These are phyloP conservation scores for Limonium bicolor DNA, from an alignment of 148 eudicot species.

Conservation along the genomic window DNA sequence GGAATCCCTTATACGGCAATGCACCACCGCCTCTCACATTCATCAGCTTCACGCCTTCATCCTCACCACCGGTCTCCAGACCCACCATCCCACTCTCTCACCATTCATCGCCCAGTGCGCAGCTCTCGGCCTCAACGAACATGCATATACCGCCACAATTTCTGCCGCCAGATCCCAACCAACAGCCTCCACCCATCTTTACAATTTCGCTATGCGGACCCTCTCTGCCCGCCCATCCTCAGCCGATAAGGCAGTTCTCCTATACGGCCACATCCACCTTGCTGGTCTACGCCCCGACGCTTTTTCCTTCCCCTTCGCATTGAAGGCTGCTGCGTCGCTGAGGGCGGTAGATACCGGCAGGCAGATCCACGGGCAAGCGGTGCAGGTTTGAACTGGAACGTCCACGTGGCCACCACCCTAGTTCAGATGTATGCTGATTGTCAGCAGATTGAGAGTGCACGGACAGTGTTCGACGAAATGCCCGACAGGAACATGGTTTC, in stretches of 20 bases:
- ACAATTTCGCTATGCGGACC: slow-evolving; percentile 30
- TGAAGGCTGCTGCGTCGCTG: slow-evolving; percentile 28
- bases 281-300: slow-evolving; percentile 24
- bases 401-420: slow-evolving; percentile 21
- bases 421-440: slow-evolving; percentile 23
- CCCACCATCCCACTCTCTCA: slow-evolving; percentile 15
- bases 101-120: slow-evolving; percentile 22
- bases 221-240: slow-evolving; percentile 15
- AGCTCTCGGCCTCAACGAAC: slow-evolving; percentile 9
- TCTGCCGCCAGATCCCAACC: slow-evolving; percentile 7
- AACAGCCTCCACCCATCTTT: slow-evolving; percentile 15
- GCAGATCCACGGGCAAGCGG: slow-evolving; percentile 33
- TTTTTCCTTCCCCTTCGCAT: slow-evolving; percentile 29
- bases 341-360: slow-evolving; percentile 12
- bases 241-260: slow-evolving; percentile 16
- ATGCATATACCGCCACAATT: slow-evolving; percentile 13
- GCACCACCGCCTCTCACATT: slow-evolving; percentile 14
- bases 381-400: slow-evolving; percentile 18
- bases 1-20: slow-evolving; percentile 8
- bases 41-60: slow-evolving; percentile 22
- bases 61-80: slow-evolving; percentile 10
- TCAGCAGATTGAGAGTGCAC: slow-evolving; percentile 16
- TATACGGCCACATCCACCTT: slow-evolving; percentile 15
- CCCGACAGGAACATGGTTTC: slow-evolving; percentile 48
- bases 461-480: slow-evolving; percentile 28